Base-by-base conservation (phyloP, 768 basidiomycete species). In the Xerocomellus intermedius region DNA sequence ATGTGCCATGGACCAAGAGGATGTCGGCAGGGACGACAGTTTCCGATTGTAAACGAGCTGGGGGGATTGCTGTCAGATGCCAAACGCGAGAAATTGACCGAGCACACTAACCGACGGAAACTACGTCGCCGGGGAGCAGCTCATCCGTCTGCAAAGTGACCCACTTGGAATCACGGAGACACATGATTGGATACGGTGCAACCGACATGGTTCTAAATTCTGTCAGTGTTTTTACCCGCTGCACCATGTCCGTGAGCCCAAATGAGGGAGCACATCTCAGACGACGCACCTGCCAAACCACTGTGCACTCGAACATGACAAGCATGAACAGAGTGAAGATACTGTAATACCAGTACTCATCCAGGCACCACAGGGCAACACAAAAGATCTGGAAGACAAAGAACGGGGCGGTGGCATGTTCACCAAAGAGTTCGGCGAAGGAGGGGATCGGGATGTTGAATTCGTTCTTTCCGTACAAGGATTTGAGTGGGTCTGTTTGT, bases 381-480 rank as follows among this genome's bases (percentile, higher is more conserved):
- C 97, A 98, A 74, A 99, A 98, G 17, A 98, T 75, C 74, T 99
- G 97, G 74, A 99, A 99, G 26, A 99, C 97, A 72, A 99, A 99
- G 82, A 99, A 99, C 0, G 97, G 97, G 0, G 97, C 97, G 5
- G 94, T 95, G 1, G 96, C 94, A 67, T 99, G 97, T 75, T 99
- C 97, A 22, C 77, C 80, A 62, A 99, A 98, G 35, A 99, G 82
- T 60, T 94, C 91, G 10, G 81, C 79, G 68, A 99, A 99, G 1
- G 90, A 89, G 8, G 97, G 97, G 39, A 99, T 91, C 3, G 97
- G 97, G 59, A 99, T 98, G 69, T 97, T 85, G 74, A 98, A 98
- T 65, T 92, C 90, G 74, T 99, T 99, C 62, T 84, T 83, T 52
- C 96, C 97, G 66, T 92, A 99, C 21, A 94, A 77, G 8, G 77